Conservation (phyloP, 345 rosid species). For the Capsella bursapastoris region DNA sequence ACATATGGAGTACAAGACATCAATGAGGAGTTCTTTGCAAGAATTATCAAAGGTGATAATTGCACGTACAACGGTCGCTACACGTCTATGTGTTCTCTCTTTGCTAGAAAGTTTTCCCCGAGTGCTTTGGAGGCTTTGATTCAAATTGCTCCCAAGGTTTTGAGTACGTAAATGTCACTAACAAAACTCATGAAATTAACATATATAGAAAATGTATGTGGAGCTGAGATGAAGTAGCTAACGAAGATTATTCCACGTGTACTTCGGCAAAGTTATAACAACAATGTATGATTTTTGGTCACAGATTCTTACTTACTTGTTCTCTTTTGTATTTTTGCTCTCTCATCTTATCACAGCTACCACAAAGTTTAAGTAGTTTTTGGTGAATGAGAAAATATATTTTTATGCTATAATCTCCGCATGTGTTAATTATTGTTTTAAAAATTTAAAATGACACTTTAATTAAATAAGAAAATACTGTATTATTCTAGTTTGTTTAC, state of each 20-base stretch:
- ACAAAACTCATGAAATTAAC: background rate
- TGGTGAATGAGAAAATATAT: too few species aligned
- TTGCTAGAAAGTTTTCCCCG: conserved; percentile 84
- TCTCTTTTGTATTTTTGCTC: background rate
- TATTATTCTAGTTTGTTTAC: too few species aligned
- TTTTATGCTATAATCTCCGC: too few species aligned
- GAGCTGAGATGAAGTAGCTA: background rate
- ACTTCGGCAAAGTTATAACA: background rate
- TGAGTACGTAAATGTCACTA: background rate
- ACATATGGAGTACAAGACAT: conserved; percentile 76
- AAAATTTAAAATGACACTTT: too few species aligned
- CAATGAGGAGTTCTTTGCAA: conserved; percentile 64
- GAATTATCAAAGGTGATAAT: conserved; percentile 41
- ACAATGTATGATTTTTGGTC: background rate
- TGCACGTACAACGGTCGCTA: conserved; percentile 65
- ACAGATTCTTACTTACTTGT: background rate
- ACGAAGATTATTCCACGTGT: background rate
- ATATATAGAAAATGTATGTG: background rate
- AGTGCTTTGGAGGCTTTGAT: conserved; percentile 69
- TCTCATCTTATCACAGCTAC: too few species aligned
- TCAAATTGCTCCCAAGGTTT: conserved; percentile 50
- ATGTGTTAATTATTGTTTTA: too few species aligned
- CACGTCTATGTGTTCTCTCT: conserved; percentile 60
- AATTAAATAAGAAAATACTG: too few species aligned
- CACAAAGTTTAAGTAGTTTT: too few species aligned